Base-by-base conservation (phyloP, 2,329 filamentous ascomycete genomes). In the Pseudocercospora musae region DNA sequence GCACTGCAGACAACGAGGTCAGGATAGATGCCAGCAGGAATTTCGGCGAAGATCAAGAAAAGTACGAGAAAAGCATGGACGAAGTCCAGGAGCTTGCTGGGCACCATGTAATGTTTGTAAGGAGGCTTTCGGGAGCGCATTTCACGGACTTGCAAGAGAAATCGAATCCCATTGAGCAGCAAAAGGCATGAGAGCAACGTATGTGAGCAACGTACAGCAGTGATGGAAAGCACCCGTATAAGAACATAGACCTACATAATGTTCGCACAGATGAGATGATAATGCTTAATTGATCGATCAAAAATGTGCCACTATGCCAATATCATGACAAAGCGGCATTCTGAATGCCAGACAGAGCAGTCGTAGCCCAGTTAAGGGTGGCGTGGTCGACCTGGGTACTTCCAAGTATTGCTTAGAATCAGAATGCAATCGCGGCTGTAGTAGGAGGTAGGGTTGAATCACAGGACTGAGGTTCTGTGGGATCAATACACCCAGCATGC, bases 81-180 rank as follows among this genome's bases (percentile, higher is more conserved):
- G 56, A 62, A 13, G 60, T 62, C 20, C 49, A 56, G 10, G 58
- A 59, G 2, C 40, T 66, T 8, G 58, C 64, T 27, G 59, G 63
- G 15, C 33, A 54, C 11, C 49, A 54, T 7, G 57, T 37, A 10
- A 61, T 60, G 23, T 60, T 60, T 18, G 59, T 58, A 20, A 44
- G 54, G 48, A 59, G 55, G 60, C 60, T 59, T 27, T 60, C 37
- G 9, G 70, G 69, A 53, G 54, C 63, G 23, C 58, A 64, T 29
- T 73, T 73, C 57, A 60, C 61, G 18, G 72, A 73, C 64, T n/a
- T 73, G 37, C 46, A 71, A 55, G 72, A 73, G 66, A 73, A 70
- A 66, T 63, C 55, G 13, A 72, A 73, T 62, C 72, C 72, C 10
- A 58, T 73, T 42, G 71, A 59, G 27, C 49, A 57, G 31, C 53